Base-by-base conservation (phyloP, 305 asterid genomes). In the Ajuga reptans region DNA sequence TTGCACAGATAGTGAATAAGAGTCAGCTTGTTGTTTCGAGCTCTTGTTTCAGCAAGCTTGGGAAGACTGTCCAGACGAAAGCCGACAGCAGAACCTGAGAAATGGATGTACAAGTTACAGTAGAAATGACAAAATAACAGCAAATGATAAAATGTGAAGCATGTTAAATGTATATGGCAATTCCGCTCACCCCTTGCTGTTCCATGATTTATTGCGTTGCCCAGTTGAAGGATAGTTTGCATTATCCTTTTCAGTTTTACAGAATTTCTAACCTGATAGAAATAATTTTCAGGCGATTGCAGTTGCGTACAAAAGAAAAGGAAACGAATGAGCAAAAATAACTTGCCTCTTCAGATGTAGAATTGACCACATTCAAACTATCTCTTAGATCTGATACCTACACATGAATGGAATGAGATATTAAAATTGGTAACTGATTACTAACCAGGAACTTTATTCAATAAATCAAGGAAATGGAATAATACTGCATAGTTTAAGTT, bases 41-140 rank as follows among this genome's bases (percentile, higher is more conserved):
- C 85, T 72, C 96, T 81, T 50, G 96, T 91, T 72, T 91, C 98
- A 8, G 87, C 83, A 62, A 91, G 95, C 77, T 91, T 91, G 36
- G 87, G 87, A 58, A 91, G 98, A 76, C 98, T 89, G 57, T 91
- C 98, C 68, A 91, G 77, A 69, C 96, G 91, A 84, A 91, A 91
- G 46, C 98, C 98, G 27, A 88, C 89, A 55, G 95, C 98, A 75
- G 92, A 87, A 70, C 98, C 97, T 91, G 78, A 68, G 68, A 16
- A 54, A 64, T 57, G 51, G 66, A 42, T 49, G 75, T 18, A 47
- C 15, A 29, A 18, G 43, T 59, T 59, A 37, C 43, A 47, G 47
- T 66, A 9, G 51, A 36, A 43, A 18, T 5, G 14, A 4, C 10
- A 66, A 36, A 36, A 17, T 68, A 31, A 5, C 29, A 10, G 51